Evolutionary conservation across 179 eudicot genomes (phyloP).

Genomic region (Heliamphora pulchella): DNA sequence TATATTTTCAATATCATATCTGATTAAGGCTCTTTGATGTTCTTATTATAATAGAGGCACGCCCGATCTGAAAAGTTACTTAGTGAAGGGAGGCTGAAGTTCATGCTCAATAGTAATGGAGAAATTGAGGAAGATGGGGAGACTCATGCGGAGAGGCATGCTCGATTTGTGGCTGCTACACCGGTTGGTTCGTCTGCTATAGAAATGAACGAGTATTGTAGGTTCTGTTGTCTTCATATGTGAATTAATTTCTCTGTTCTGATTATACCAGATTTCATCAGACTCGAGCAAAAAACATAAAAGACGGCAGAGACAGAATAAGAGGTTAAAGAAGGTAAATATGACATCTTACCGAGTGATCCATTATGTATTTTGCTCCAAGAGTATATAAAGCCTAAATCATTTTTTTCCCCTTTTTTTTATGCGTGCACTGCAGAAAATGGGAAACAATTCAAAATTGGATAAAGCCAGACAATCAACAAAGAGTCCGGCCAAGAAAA

Average conservation of each 20-base stretch:
- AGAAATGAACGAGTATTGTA: not conserved
- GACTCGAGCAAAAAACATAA: slow-evolving; percentile 40
- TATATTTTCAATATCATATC: not conserved
- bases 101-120: slow-evolving; percentile 80
- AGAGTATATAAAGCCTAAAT: not conserved
- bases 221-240: not conserved
- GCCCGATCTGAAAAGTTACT: slow-evolving; percentile 70
- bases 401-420: not conserved
- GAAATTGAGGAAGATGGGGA: slow-evolving; percentile 57
- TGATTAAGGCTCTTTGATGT: too few species aligned
- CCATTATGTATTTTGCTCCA: not conserved
- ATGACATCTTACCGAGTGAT: not conserved
- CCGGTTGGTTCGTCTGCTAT: slow-evolving; percentile 38
- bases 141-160: slow-evolving; percentile 72
- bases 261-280: slow-evolving; percentile 18
- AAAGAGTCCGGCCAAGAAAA: slow-evolving; percentile 28
- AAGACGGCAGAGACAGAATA: slow-evolving; percentile 68
- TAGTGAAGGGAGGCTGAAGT: slow-evolving; percentile 70
- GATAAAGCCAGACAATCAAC: slow-evolving; percentile 18
- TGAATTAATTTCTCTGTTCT: not conserved
- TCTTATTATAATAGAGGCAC: slow-evolving; percentile 50
- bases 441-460: slow-evolving; percentile 4
- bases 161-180: slow-evolving; percentile 50
- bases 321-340: slow-evolving; percentile 51
- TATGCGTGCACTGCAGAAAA: slow-evolving; percentile 17